Conservation (phyloP, 179 eudicot genomes). For the Beta corolliflora region DNA sequence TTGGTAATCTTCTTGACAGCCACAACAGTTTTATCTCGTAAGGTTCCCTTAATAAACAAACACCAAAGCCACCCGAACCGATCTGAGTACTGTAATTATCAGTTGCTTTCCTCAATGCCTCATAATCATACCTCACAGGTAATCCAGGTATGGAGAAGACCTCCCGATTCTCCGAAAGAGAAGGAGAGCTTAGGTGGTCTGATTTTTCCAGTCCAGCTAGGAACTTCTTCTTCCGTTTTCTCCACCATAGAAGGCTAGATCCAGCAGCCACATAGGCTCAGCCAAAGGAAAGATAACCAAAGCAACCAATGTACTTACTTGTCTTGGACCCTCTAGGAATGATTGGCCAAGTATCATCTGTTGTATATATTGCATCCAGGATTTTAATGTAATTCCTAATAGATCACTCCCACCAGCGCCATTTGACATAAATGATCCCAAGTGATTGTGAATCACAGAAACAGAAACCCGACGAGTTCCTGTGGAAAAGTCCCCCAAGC, state of each 20-base stretch:
- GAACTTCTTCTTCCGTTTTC: conserved; percentile 39
- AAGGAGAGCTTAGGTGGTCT: conserved; percentile 21
- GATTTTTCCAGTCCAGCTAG: conserved; percentile 27
- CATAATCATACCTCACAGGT: conserved; percentile 56
- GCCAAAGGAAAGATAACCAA: conserved; percentile 55
- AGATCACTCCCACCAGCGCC: conserved; percentile 24
- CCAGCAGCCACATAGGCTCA: conserved; percentile 34
- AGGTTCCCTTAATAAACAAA: conserved; percentile 66
- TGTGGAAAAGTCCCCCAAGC: conserved; percentile 65
- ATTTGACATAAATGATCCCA: conserved; percentile 57
- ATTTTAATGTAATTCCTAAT: conserved; percentile 60
- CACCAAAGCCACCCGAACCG: conserved; percentile 85
- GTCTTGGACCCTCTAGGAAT: not conserved
- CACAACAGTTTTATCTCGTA: conserved; percentile 54
- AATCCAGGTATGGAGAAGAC: conserved; percentile 71
- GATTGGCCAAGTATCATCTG: conserved; percentile 12
- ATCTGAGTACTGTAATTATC: conserved; percentile 57
- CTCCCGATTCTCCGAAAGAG: conserved; percentile 58
- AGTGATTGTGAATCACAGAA: conserved; percentile 39
- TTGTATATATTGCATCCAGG: conserved; percentile 18
- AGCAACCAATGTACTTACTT: conserved; percentile 40
- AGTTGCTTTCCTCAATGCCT: conserved; percentile 62
- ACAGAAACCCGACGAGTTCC: conserved; percentile 62
- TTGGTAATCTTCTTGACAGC: conserved; percentile 78
- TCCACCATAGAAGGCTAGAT: conserved; percentile 47